Conservation (phyloP, 2,329 filamentous ascomycete genomes). For the Aspergillus eucalypticola region DNA sequence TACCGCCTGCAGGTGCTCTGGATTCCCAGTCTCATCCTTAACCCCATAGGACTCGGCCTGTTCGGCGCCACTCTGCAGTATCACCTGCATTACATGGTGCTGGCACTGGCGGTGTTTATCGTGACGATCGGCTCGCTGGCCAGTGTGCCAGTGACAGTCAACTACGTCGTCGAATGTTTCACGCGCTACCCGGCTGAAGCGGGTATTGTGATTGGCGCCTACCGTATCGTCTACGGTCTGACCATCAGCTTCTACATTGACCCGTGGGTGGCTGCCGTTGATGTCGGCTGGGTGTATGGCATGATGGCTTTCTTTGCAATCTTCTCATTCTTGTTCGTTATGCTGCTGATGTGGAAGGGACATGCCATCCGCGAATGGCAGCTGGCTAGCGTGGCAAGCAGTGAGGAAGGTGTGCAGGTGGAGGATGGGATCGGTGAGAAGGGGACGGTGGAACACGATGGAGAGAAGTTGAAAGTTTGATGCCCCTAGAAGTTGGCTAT, state of each 20-base stretch:
- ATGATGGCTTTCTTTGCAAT: slow-evolving; percentile 39
- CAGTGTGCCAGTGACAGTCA: slow-evolving; percentile 27
- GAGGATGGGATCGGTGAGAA: not conserved
- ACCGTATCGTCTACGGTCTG: slow-evolving; percentile 36
- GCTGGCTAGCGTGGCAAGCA: not conserved
- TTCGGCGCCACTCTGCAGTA: slow-evolving; percentile 41
- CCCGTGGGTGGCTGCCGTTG: slow-evolving; percentile 35
- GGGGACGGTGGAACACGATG: not conserved
- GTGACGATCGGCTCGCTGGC: slow-evolving; percentile 36
- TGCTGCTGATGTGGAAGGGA: slow-evolving; percentile 13
- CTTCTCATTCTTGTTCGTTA: slow-evolving; percentile 10
- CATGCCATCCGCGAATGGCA: slow-evolving; percentile 4
- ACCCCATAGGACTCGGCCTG: slow-evolving; percentile 36
- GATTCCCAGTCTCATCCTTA: slow-evolving; percentile 29
- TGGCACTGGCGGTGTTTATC: slow-evolving; percentile 40
- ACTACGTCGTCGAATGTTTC: slow-evolving; percentile 37
- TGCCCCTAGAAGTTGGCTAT: not conserved
- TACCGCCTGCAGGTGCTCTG: slow-evolving; percentile 38
- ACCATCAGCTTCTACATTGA: slow-evolving; percentile 40
- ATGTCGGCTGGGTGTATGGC: slow-evolving; percentile 40
- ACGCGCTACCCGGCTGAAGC: slow-evolving; percentile 35
- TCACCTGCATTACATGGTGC: slow-evolving; percentile 39
- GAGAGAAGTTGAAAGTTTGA: not conserved
- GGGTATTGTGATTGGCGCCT: slow-evolving; percentile 20
- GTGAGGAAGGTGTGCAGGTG: not conserved